These are phyloP conservation scores for Hansenula sp. DNA, from an alignment of 1,139 yeast species.

Conservation along the genomic window DNA sequence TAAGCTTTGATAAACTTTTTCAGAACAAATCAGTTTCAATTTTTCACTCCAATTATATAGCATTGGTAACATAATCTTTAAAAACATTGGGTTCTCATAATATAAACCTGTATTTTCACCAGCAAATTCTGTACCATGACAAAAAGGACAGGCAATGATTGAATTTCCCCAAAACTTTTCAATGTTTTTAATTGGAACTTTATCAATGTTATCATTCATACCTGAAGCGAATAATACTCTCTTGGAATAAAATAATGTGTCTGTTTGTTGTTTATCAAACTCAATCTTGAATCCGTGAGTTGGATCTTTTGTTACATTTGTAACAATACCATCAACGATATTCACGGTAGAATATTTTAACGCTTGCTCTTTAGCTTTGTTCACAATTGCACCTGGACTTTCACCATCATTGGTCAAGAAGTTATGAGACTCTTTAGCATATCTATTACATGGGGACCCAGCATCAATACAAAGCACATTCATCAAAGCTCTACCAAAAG, in stretches of 20 bases:
- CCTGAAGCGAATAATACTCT: constrained; percentile 6
- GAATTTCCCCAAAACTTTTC: constrained; percentile 9
- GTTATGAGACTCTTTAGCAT: constrained; percentile 7
- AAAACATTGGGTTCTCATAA: neutral
- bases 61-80: constrained; percentile 2
- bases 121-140: constrained; percentile 7
- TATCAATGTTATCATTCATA: constrained; percentile 3
- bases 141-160: constrained; percentile 5
- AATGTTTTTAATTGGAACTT: constrained; percentile 2
- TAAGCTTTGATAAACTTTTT: neutral
- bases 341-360: constrained; percentile 1
- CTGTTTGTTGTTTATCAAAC: neutral
- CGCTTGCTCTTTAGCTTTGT: constrained; percentile 1
- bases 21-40: neutral
- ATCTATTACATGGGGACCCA: constrained; percentile 7
- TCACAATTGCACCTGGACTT: constrained; percentile 1
- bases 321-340: constrained; percentile 2
- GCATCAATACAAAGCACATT: constrained; percentile 8
- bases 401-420: constrained; percentile 6
- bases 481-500: constrained; percentile 4
- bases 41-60: constrained; percentile 6
- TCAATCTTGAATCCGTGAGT: neutral
- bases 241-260: neutral
- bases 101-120: constrained; percentile 4
- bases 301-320: neutral